phyloP scores from a whole-genome alignment of 2,329 filamentous ascomycete species.

The Pseudocercospora macadamiae region DNA sequence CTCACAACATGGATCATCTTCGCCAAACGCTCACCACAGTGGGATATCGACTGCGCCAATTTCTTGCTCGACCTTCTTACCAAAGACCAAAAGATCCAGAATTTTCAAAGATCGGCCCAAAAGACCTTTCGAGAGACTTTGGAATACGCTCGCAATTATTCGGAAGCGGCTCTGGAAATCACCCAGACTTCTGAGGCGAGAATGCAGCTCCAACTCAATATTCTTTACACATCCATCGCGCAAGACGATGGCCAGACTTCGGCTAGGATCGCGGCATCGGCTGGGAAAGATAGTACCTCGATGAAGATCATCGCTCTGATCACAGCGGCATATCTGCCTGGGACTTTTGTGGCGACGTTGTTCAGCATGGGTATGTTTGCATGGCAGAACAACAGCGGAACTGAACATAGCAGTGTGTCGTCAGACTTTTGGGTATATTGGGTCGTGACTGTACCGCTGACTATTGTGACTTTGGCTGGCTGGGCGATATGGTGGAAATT shows the following conservation, averaged over 20 bases:
- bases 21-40: slow-evolving; percentile 18
- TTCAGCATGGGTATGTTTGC: slow-evolving; percentile 25
- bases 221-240: slow-evolving; percentile 24
- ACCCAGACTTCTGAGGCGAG: slow-evolving; percentile 8
- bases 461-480: slow-evolving; percentile 22
- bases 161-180: slow-evolving; percentile 8
- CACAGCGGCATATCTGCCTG: slow-evolving; percentile 54
- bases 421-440: slow-evolving; percentile 39
- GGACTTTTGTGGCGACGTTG: slow-evolving; percentile 50
- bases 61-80: slow-evolving; percentile 8
- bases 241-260: slow-evolving; percentile 26
- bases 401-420: slow-evolving; percentile 23
- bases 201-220: slow-evolving; percentile 22
- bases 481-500: slow-evolving; percentile 24
- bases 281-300: slow-evolving; percentile 52
- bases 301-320: slow-evolving; percentile 58
- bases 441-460: slow-evolving; percentile 35
- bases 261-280: slow-evolving; percentile 40
- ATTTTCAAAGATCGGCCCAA: background rate
- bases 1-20: slow-evolving; percentile 18
- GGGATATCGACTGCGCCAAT: slow-evolving; percentile 13
- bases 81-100: background rate
- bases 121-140: slow-evolving; percentile 11
- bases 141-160: slow-evolving; percentile 13
- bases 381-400: slow-evolving; percentile 8